Percentiles rank a stretch among this genome's conserved stretches.
Conservation (phyloP, 192 early-diverging fungal genomes). For the Podila verticillata region DNA sequence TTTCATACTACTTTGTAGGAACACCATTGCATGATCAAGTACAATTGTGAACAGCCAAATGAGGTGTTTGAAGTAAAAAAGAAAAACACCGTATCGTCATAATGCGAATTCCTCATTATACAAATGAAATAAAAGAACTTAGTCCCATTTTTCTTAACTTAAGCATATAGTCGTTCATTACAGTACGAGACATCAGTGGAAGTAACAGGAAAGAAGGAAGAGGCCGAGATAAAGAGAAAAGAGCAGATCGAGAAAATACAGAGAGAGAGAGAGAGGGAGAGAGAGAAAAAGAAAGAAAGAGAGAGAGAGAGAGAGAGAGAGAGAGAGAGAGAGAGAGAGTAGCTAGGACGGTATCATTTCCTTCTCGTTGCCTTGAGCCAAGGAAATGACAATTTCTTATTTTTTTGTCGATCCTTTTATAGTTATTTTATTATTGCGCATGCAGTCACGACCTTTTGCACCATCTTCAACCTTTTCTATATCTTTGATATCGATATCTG, state of each 20-base stretch:
- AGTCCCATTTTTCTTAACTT: too few relatives aligned
- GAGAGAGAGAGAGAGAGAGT: not conserved
- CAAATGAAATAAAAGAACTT: too few relatives aligned
- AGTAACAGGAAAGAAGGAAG: slow-evolving; percentile 3
- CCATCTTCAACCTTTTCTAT: slow-evolving; percentile 7
- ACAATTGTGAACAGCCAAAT: too few relatives aligned
- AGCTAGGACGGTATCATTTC: slow-evolving; percentile 1
- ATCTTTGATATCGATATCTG: not conserved
- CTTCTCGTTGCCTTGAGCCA: not conserved
- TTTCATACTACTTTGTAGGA: too few relatives aligned
- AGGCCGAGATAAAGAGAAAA: not conserved
- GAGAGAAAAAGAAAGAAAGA: slow-evolving; percentile 3
- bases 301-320: not conserved
- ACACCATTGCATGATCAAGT: too few relatives aligned
- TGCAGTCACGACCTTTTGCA: not conserved
- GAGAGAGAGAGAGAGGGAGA: not conserved
- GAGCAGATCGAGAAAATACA: not conserved
- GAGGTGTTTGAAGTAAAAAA: too few relatives aligned
- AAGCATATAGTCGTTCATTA: not conserved
- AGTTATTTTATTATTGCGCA: not conserved
- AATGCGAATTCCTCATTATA: too few relatives aligned
- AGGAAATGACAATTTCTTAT: not conserved
- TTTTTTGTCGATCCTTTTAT: not conserved
- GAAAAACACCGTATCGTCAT: too few relatives aligned
- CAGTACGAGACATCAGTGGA: not conserved